Conservation (phyloP, 768 basidiomycete species). For the Roridomyces roridus region DNA sequence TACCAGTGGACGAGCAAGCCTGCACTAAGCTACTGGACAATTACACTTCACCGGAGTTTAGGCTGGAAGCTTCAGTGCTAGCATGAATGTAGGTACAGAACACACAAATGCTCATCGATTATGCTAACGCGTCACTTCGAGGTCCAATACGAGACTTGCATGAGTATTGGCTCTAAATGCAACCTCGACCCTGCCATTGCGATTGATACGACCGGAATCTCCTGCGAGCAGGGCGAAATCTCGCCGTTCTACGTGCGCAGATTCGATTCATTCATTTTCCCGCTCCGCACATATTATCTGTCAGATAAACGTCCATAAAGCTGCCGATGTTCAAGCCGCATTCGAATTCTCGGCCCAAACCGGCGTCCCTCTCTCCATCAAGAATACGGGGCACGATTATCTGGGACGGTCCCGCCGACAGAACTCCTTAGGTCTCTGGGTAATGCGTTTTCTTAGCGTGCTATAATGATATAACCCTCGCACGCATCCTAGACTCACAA, state of each 20-base stretch:
- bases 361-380: slow-evolving; percentile 29
- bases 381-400: slow-evolving; percentile 37
- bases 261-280: too few relatives aligned
- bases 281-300: background rate
- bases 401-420: slow-evolving; percentile 29
- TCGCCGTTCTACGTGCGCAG: slow-evolving; percentile 14
- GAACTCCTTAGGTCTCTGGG: slow-evolving; percentile 32
- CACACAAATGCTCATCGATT: too few relatives aligned
- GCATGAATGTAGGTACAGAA: slow-evolving; percentile 2
- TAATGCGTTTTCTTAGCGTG: too few relatives aligned
- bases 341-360: slow-evolving; percentile 28
- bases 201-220: background rate
- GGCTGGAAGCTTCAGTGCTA: slow-evolving; percentile 5
- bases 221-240: slow-evolving; percentile 17
- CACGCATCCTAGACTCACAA: slow-evolving; percentile 18
- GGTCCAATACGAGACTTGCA: slow-evolving; percentile 14
- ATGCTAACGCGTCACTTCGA: too few relatives aligned
- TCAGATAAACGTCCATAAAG: slow-evolving; percentile 28
- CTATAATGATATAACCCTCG: background rate
- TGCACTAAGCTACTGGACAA: background rate
- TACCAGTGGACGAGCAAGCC: background rate
- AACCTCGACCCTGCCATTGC: slow-evolving; percentile 1
- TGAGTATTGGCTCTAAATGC: background rate
- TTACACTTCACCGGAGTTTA: slow-evolving; percentile 6
- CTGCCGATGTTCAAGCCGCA: slow-evolving; percentile 29